Evolutionary conservation across 2,329 filamentous ascomycete genomes (phyloP), one percentile per base, ranked within the genome.

Genomic region (Ophiostoma tasmaniense): DNA sequence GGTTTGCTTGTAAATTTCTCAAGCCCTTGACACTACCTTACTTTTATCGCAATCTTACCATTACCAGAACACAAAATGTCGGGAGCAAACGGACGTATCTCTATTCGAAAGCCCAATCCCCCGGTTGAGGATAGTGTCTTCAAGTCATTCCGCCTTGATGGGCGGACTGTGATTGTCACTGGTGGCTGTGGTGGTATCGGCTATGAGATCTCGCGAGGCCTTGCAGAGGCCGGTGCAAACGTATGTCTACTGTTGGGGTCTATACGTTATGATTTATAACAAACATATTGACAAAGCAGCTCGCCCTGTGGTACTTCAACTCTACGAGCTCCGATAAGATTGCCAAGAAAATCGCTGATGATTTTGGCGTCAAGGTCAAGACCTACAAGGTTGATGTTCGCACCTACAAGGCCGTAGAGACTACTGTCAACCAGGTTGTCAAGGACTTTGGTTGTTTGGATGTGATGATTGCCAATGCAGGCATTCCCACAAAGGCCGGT

Each of bases 401-500:
- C 37, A 80, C 81, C 2, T 82, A 80, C 73, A 81, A 84, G 28
- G 79, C 81, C 4, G 83, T 88, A 13, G 78, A 83, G 42, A 75
- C 78, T 13, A 80, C 83, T 11, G 80, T 89, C 59, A 78, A 83
- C 71, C 77, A 80, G 7, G 83, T 86, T 71, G 79, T 88, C 55
- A 76, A 80, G 70, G 90, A 93, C 20, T 90, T 93, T 79, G 88
- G 88, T 70, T 86, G 90, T 3, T 84, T 94, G 7, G 91, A 93
- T 74, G 82, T 92, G 73, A 92, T 94, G 74, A 86, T 93, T 64
- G 90, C 90, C 73, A 94, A 95, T 78, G 89, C 90, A n/a, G 90
- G 90, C 69, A 85, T 86, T 71, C 91, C 90, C 7, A 89, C 89
- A 73, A 84, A 91, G 70, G 89, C 89, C 0, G 76, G 87, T 10